Evolutionary conservation across 1,284 basidiomycete genomes (phyloP), one percentile per base, ranked within the genome.

Genomic region (Ceratobasidium sp.): DNA sequence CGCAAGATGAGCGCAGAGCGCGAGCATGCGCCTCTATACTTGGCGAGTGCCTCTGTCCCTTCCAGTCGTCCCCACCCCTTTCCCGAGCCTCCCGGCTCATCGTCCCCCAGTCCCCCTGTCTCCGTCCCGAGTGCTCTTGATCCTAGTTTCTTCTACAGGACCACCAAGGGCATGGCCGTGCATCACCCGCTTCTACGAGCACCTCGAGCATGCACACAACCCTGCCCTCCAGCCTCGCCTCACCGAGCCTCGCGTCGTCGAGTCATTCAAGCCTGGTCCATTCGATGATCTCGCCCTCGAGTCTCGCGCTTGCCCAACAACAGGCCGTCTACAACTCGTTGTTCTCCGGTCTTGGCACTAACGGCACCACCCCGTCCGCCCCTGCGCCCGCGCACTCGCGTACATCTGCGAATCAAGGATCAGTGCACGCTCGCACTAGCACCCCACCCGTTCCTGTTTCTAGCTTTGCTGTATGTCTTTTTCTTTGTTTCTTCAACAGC

Each of bases 1-100:
- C 56, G 74, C 65, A 72, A 73, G 44, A 53, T 64, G 54, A 80
- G 84, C 54, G 87, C 87, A 75, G 75, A 83, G 9, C 82, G 80
- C 73, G 82, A 73, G 22, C 54, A 44, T 73, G 33, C 57, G 27
- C 56, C 69, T 31, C 60, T 75, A 53, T 78, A 76, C 76, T 78
- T 78, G 78, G 78, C 78, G 78, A 79, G 78, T 79, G 71, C 76
- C 75, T 78, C 73, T 71, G 59, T 76, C 71, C 65, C 76, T 76
- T 57, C 53, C 65, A 27, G 50, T 47, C 66, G 11, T 51, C 51
- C 65, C 57, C 75, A n/a, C 47, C 41, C 29, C 62, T 22, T 36
- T 73, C 17, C 22, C 31, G n/a, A 44, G 41, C 41, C n/a, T n/a
- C 27, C 45, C 36, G 29, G 50, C 41, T 75, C 51, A 54, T 60